Evolutionary conservation across 2,329 filamentous ascomycete genomes (phyloP).

Genomic region (Nothophaeocryptopus gaeumannii): DNA sequence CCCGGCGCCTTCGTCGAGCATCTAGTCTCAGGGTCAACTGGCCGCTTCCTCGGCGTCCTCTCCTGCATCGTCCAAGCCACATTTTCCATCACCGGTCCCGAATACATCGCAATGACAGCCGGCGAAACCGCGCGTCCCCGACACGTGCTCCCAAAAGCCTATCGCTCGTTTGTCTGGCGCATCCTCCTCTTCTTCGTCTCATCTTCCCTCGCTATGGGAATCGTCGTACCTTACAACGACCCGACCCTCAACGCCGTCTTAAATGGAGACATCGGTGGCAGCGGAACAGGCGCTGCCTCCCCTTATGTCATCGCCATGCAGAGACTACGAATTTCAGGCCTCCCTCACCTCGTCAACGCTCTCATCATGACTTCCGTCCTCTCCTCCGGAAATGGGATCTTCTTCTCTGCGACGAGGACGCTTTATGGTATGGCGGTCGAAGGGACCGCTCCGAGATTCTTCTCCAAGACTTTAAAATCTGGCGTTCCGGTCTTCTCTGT

Average conservation of each 20-base stretch:
- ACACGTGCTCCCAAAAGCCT: conserved; percentile 67
- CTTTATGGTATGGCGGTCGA: conserved; percentile 65
- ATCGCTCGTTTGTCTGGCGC: conserved; percentile 75
- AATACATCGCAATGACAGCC: conserved; percentile 63
- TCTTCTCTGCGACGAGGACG: conserved; percentile 65
- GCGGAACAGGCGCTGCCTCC: conserved; percentile 59
- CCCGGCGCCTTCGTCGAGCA: conserved; percentile 54
- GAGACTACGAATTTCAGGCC: conserved; percentile 58
- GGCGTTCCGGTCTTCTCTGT: conserved; percentile 60
- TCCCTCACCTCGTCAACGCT: conserved; percentile 70
- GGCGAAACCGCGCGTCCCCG: conserved; percentile 70
- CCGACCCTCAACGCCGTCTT: conserved; percentile 60
- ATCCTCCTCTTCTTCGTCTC: conserved; percentile 73
- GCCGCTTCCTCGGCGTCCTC: conserved; percentile 74
- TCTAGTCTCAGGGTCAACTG: conserved; percentile 63
- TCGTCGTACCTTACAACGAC: conserved; percentile 69
- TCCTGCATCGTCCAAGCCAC: conserved; percentile 69
- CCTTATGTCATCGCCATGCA: conserved; percentile 67
- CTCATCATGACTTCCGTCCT: conserved; percentile 65
- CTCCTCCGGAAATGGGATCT: conserved; percentile 64
- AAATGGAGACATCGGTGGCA: conserved; percentile 49
- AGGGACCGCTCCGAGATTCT: conserved; percentile 50
- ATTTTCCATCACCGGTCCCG: conserved; percentile 65
- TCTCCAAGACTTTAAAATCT: conserved; percentile 56
- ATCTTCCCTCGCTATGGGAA: conserved; percentile 67